Percentiles rank a stretch among this genome's conserved stretches.
Conservation (phyloP, 2,329 filamentous ascomycete species). For the Talaromyces atroroseus region DNA sequence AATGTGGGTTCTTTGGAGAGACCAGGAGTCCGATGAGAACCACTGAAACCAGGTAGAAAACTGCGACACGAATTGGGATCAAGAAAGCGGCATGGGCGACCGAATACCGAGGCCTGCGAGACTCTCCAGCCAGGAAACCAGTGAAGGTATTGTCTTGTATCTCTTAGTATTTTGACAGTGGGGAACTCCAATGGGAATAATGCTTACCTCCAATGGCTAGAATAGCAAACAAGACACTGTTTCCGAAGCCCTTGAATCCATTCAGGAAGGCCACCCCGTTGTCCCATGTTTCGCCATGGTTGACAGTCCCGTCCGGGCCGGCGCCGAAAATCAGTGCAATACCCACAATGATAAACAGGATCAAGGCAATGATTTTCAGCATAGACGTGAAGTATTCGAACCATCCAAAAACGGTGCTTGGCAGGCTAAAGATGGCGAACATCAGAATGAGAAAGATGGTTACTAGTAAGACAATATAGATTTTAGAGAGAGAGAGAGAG, state of each 20-base stretch:
- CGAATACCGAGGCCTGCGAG: constrained; percentile 30
- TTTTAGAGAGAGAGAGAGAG: not conserved
- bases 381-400: constrained; percentile 32
- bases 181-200: not conserved
- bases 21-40: constrained; percentile 21
- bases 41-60: constrained; percentile 27
- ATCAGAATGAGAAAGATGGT: constrained; percentile 18
- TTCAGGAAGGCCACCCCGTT: constrained; percentile 30
- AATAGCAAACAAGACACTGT: constrained; percentile 25
- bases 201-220: constrained; percentile 21
- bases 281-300: constrained; percentile 28
- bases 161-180: not conserved
- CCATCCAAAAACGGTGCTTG: constrained; percentile 31
- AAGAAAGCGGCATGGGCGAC: constrained; percentile 26
- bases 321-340: constrained; percentile 38
- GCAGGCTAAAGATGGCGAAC: constrained; percentile 23
- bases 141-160: constrained; percentile 27
- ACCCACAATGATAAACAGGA: constrained; percentile 32
- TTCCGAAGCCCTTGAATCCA: constrained; percentile 31
- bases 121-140: constrained; percentile 33
- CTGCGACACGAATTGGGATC: constrained; percentile 28
- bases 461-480: constrained; percentile 10
- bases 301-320: constrained; percentile 30
- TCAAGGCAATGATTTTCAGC: constrained; percentile 34
- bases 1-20: not conserved